Percentiles rank a stretch among this genome's conserved stretches.
Conservation (phyloP, 768 basidiomycete genomes). For the Lactarius tabidus region DNA sequence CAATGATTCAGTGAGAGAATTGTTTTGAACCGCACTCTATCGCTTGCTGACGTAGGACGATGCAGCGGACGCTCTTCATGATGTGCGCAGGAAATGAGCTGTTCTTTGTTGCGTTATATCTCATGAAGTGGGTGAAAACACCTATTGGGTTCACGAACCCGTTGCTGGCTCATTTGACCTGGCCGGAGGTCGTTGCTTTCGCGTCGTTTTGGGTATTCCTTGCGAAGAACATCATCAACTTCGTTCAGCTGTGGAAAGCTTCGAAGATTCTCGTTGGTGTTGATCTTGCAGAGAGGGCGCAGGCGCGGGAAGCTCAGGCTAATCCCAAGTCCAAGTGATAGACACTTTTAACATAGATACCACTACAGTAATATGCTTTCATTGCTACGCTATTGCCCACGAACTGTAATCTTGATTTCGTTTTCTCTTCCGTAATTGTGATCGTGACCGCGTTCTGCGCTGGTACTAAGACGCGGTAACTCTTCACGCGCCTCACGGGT, state of each 20-base stretch:
- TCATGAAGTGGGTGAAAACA: conserved; percentile 76
- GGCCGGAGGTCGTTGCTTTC: conserved; percentile 68
- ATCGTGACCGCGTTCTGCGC: neutral
- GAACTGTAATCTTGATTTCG: conserved; percentile 9
- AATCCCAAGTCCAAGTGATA: conserved; percentile 26
- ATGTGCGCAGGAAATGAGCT: conserved; percentile 95
- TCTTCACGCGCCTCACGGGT: neutral
- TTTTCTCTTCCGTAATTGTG: neutral
- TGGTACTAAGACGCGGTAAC: neutral
- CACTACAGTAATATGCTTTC: neutral
- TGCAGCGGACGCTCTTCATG: conserved; percentile 78
- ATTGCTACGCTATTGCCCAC: conserved; percentile 11
- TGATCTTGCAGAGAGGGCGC: conserved; percentile 80
- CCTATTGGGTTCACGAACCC: conserved; percentile 47
- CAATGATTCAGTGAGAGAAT: conserved; percentile 78
- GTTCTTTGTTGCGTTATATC: conserved; percentile 93
- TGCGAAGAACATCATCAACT: conserved; percentile 87
- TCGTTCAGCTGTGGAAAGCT: conserved; percentile 98
- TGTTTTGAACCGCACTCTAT: neutral
- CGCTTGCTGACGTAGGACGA: neutral
- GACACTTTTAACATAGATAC: conserved; percentile 8
- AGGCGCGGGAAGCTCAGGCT: conserved; percentile 50
- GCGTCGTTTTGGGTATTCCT: conserved; percentile 64
- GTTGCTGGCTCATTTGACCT: conserved; percentile 50
- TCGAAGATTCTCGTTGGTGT: conserved; percentile 92